A percentile compares a stretch with the other conserved stretches of the same genome.
Conservation (phyloP, 2,329 filamentous ascomycete genomes). For the Xylaria sp. region DNA sequence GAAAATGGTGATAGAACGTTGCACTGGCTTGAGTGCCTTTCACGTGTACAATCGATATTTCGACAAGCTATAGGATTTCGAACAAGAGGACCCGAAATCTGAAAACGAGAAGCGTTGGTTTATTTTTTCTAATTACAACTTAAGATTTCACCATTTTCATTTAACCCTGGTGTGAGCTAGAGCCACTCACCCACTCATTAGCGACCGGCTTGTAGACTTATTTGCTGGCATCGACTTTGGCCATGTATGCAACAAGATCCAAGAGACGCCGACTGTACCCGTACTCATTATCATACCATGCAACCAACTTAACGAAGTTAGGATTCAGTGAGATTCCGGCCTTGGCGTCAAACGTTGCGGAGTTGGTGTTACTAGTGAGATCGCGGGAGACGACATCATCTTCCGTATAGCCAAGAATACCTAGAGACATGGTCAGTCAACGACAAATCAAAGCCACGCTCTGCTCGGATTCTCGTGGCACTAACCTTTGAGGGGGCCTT, state of each 20-base stretch:
- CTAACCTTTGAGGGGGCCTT: slow-evolving; percentile 86
- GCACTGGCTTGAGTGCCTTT: no score
- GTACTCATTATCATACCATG: slow-evolving; percentile 99
- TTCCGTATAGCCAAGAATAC: slow-evolving; percentile 93
- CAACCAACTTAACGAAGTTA: slow-evolving; percentile 98
- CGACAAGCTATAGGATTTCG: neutral
- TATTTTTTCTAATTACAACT: neutral
- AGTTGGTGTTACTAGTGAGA: slow-evolving; percentile 90
- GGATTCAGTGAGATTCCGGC: slow-evolving; percentile 98
- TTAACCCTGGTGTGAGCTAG: neutral
- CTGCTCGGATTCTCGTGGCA: neutral
- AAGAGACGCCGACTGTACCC: slow-evolving; percentile 97
- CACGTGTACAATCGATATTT: neutral
- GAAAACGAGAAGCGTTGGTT: neutral
- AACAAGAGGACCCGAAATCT: neutral
- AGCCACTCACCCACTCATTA: neutral
- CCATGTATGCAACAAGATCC: slow-evolving; percentile 81
- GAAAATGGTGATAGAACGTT: no score
- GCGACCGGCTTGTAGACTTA: neutral
- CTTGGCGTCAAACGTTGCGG: slow-evolving; percentile 99
- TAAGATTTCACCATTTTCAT: neutral
- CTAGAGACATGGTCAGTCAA: slow-evolving; percentile 58
- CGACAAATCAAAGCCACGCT: neutral
- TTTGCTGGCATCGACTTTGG: slow-evolving; percentile 73
- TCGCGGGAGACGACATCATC: slow-evolving; percentile 96